Evolutionary conservation across 352 stramenopile species (phyloP).

Genomic region (Aphanomyces stellatus): DNA sequence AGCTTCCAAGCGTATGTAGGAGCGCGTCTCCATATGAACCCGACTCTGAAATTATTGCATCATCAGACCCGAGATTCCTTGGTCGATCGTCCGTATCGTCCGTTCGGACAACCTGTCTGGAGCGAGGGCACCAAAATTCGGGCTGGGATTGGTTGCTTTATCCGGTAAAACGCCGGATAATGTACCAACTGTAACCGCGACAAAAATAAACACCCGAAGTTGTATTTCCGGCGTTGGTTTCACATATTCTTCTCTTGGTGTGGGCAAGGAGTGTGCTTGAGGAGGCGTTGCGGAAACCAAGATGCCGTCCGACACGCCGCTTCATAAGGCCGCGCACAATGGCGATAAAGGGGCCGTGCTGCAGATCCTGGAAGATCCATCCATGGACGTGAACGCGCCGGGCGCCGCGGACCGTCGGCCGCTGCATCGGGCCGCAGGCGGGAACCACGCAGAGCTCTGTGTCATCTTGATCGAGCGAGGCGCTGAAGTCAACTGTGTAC

Average conservation of each 20-base stretch:
- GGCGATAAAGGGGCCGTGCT: constrained; percentile 81
- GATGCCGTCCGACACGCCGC: constrained; percentile 83
- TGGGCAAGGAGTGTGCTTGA: too few species aligned
- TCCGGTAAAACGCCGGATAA: too few species aligned
- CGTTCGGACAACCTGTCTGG: too few species aligned
- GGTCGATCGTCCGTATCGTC: too few species aligned
- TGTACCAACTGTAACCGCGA: too few species aligned
- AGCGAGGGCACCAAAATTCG: too few species aligned
- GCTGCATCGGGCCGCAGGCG: constrained; percentile 79
- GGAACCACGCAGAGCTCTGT: constrained; percentile 84
- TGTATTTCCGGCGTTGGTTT: background rate
- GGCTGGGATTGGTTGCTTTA: too few species aligned
- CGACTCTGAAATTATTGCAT: too few species aligned
- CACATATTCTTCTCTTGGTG: background rate
- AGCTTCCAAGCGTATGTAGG: too few species aligned
- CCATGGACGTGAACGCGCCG: constrained; percentile 80
- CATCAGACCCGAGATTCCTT: too few species aligned
- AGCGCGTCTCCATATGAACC: too few species aligned
- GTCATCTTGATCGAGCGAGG: constrained; percentile 80
- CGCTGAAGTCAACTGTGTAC: constrained; percentile 77
- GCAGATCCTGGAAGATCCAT: constrained; percentile 82
- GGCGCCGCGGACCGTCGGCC: constrained; percentile 80
- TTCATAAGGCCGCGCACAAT: constrained; percentile 88
- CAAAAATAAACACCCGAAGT: too few species aligned
- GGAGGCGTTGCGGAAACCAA: background rate